Base-by-base conservation (phyloP, 176 grass and related monocot genomes). In the Pharus latifolius region DNA sequence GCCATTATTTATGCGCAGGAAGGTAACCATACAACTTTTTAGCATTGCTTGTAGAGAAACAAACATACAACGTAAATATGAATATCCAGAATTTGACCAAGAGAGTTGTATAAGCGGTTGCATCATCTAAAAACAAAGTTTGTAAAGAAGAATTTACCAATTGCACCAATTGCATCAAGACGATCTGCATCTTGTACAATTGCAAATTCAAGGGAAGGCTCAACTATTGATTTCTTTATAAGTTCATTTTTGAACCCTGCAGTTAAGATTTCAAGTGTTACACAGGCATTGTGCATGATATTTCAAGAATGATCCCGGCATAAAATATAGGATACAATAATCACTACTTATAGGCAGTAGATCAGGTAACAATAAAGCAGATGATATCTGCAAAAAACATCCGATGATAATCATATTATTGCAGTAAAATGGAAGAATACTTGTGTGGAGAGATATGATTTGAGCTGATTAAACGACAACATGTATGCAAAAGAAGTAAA, bases 151-250 rank as follows among this genome's bases (percentile, higher is more conserved):
- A 26, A 68, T 54, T 85, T 88, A 91, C 90, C 95, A 65, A 90
- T 93, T 24, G 89, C 94, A 49, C 86, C 94, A 72, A 94, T 91
- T 76, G 95, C 87, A 72, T 98, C 90, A 10, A 98, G 78, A 11
- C 90, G 84, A 81, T 94, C 95, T 37, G 90, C 95, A 78, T 98
- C 90, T 87, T 98, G 90, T 46, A 98, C 95, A 75, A 98, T 80
- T 45, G 75, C 82, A 74, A 98, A 88, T 76, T 98, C 95, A 69
- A 82, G 28, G 22, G 84, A 72, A 33, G 73, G 72, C 14, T 90
- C 70, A 19, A 31, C 28, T 56, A 58, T 38, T 83, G 53, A 54
- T 69, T 70, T 69, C 25, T 68, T 81, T 44, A 82, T 71, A 83
- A 98, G 16, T 78, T 98, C 95, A 73, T 88, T 91, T 75, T 93